Base-by-base conservation (phyloP, 164 flowering plant species). In the Platanus orientalis region DNA sequence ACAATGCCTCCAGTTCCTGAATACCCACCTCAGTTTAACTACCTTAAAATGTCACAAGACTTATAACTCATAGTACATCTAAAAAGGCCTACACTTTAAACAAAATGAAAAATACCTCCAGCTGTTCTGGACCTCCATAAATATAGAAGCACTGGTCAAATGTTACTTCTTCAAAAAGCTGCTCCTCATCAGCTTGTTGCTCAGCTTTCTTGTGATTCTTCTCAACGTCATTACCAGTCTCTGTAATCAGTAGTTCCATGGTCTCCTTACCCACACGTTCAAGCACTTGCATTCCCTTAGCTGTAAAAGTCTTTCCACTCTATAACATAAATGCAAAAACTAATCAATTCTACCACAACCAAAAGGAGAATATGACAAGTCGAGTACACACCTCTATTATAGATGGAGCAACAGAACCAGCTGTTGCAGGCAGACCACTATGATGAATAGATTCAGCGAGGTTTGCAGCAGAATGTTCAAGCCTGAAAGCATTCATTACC, bases 111-210 rank as follows among this genome's bases (percentile, higher is more conserved):
- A 40, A 57, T 23, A 95, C 99, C 99, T 95, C 98, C 70, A 95
- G 72, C 73, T 87, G 97, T 67, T 95, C 97, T 54, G 99, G 98
- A 62, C 99, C 98, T 54, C 99, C 99, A 79, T 92, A 95, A 57
- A 95, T 95, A 69, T 95, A 95, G 77, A 95, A 92, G 80, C 95
- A 92, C 45, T 98, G 72, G 70, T 95, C 97, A 79, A 95, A 95
- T 64, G 90, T 78, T 56, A 88, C 83, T 69, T 92, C 97, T 75
- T 92, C 99, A 68, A 64, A 69, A 36, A 83, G 73, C 62, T 86
- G 96, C 62, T 90, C 96, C 40, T 85, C 97, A 30, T 77, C 75
- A 20, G 49, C 55, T 66, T 70, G 67, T 40, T 59, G 54, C 29
- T 74, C 88, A 66, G 62, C 61, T 61, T 66, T 75, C 40, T 69